Conservation (phyloP, 768 basidiomycete genomes). For the Vararia minispora region DNA sequence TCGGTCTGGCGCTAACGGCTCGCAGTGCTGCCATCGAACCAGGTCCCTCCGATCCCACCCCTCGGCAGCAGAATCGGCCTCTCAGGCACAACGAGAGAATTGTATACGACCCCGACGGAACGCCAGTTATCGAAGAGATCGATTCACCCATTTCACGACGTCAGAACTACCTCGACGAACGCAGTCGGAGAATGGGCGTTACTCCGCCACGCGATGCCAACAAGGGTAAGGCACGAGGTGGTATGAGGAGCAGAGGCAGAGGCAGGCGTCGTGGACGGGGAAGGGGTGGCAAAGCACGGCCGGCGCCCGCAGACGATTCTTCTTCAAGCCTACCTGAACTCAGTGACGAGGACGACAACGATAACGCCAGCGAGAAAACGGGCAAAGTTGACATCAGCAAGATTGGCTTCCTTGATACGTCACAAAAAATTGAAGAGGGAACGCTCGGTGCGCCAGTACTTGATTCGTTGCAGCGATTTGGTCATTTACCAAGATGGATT, state of each 20-base stretch:
- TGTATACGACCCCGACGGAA: constrained; percentile 29
- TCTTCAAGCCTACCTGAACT: constrained; percentile 9
- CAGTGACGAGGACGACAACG: constrained; percentile 8
- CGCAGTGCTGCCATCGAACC: constrained; percentile 5
- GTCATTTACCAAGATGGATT: background rate
- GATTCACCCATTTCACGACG: constrained; percentile 61
- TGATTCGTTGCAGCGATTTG: background rate
- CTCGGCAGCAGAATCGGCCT: no score
- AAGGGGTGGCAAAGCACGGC: background rate
- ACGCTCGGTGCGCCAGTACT: constrained; percentile 48
- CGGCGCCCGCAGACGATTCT: constrained; percentile 12
- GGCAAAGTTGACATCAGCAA: constrained; percentile 19
- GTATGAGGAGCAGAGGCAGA: background rate
- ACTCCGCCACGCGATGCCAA: constrained; percentile 9
- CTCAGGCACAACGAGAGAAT: constrained; percentile 13
- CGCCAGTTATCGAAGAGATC: constrained; percentile 56
- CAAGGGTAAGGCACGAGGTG: constrained; percentile 5
- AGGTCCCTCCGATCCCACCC: background rate
- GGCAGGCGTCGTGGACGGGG: background rate
- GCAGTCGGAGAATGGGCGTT: constrained; percentile 10
- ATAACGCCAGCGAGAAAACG: constrained; percentile 7
- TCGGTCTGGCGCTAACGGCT: constrained; percentile 2
- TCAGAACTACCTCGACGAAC: constrained; percentile 41
- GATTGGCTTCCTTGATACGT: constrained; percentile 24
- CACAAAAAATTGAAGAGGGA: constrained; percentile 35